Percentiles rank a stretch among this genome's conserved stretches.
phyloP scores from a whole-genome alignment of 2,329 filamentous ascomycete genomes.

The Colletotrichum gloeosporioides region DNA sequence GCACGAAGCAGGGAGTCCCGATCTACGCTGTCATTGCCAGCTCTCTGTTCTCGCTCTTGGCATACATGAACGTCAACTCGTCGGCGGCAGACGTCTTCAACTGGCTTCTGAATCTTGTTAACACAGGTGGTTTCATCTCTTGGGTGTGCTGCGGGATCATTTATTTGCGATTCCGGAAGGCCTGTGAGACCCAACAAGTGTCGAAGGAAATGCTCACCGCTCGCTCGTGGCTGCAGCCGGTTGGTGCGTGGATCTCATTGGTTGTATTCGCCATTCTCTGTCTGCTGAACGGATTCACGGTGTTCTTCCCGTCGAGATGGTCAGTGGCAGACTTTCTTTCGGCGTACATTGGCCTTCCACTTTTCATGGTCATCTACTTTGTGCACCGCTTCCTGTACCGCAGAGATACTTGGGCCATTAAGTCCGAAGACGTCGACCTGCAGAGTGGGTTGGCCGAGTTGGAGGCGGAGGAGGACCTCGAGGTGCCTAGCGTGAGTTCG shows the following conservation, averaged over 20 bases:
- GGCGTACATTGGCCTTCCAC: slow-evolving; percentile 67
- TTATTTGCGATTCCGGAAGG: slow-evolving; percentile 64
- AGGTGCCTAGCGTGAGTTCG: not conserved
- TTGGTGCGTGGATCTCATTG: slow-evolving; percentile 59
- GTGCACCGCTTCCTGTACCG: slow-evolving; percentile 29
- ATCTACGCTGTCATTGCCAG: slow-evolving; percentile 44
- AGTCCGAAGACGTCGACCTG: slow-evolving; percentile 56
- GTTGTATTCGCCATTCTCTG: slow-evolving; percentile 56
- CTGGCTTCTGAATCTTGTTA: slow-evolving; percentile 63
- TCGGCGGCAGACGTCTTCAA: slow-evolving; percentile 64
- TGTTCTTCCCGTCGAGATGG: slow-evolving; percentile 66
- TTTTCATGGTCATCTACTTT: slow-evolving; percentile 58
- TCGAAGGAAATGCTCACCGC: not conserved
- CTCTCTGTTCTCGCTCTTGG: slow-evolving; percentile 64
- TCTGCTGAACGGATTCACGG: slow-evolving; percentile 68
- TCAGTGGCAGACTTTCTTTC: slow-evolving; percentile 63
- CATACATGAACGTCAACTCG: slow-evolving; percentile 65
- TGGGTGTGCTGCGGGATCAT: slow-evolving; percentile 61
- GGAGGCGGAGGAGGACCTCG: slow-evolving; percentile 5
- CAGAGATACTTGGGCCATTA: slow-evolving; percentile 56
- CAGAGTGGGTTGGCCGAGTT: slow-evolving; percentile 57
- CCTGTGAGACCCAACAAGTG: slow-evolving; percentile 46
- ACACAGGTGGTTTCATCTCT: slow-evolving; percentile 55
- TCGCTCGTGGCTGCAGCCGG: slow-evolving; percentile 48
- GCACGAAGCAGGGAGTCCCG: not conserved